phyloP scores from a whole-genome alignment of 345 rosid genomes.

The Barbarea vulgaris region DNA sequence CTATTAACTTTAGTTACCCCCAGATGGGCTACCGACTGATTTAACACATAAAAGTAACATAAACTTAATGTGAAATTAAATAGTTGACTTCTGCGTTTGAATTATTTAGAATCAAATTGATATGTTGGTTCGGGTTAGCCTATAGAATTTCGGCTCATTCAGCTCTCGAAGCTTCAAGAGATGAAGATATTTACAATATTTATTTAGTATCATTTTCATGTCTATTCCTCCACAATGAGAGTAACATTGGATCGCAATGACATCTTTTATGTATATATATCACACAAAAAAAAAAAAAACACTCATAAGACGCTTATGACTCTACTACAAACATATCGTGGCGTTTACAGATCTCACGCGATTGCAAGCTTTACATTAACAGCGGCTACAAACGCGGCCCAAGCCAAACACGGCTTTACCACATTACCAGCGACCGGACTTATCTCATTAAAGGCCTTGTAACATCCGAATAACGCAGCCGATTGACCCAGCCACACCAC shows the following conservation, averaged over 20 bases:
- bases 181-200: neutral
- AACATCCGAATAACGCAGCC: constrained; percentile 61
- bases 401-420: constrained; percentile 74
- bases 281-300: constrained; percentile 12
- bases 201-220: neutral
- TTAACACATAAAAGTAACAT: no score
- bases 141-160: neutral
- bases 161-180: neutral
- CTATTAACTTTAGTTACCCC: neutral
- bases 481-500: constrained; percentile 45
- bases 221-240: neutral
- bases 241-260: neutral
- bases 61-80: no score
- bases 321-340: constrained; percentile 13
- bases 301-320: neutral
- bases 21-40: neutral
- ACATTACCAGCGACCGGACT: constrained; percentile 71
- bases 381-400: constrained; percentile 64
- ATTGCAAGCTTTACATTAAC: constrained; percentile 62
- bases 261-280: constrained; percentile 30
- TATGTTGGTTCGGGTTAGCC: neutral
- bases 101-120: neutral
- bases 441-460: constrained; percentile 51
- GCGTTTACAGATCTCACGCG: constrained; percentile 16
- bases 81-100: no score